Percentiles rank a stretch among this genome's conserved stretches.
phyloP scores from a whole-genome alignment of 2,329 filamentous ascomycete genomes.

The Corynespora cassiicola region DNA sequence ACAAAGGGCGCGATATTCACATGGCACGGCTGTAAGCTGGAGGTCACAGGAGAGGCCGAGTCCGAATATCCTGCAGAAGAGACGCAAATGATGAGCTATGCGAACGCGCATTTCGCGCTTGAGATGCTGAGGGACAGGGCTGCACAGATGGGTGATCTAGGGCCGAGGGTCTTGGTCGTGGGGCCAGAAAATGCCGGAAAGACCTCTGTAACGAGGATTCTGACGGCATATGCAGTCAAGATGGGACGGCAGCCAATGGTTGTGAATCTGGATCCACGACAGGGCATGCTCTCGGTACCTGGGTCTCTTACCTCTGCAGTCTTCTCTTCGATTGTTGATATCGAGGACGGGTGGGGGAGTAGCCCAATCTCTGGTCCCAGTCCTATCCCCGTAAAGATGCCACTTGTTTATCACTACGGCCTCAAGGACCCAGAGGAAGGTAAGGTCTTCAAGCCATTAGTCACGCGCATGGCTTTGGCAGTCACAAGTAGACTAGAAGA shows the following conservation, averaged over 20 bases:
- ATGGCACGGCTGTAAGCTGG: slow-evolving; percentile 87
- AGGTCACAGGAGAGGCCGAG: slow-evolving; percentile 74
- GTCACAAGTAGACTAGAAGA: slow-evolving; percentile 79
- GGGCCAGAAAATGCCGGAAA: slow-evolving; percentile 83
- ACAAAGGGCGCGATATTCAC: slow-evolving; percentile 89
- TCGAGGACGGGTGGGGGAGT: slow-evolving; percentile 87
- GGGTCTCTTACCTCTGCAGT: slow-evolving; percentile 87
- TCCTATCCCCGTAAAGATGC: slow-evolving; percentile 86
- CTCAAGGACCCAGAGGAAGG: slow-evolving; percentile 72
- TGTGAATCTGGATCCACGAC: slow-evolving; percentile 82
- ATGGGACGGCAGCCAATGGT: slow-evolving; percentile 77
- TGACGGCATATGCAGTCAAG: slow-evolving; percentile 81
- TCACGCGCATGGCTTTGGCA: slow-evolving; percentile 78
- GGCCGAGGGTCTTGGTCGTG: slow-evolving; percentile 83
- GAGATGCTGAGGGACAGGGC: slow-evolving; percentile 73
- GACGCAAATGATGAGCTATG: slow-evolving; percentile 79
- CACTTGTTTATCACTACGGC: slow-evolving; percentile 89
- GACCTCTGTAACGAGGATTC: slow-evolving; percentile 77
- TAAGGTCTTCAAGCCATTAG: slow-evolving; percentile 74
- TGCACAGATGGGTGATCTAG: slow-evolving; percentile 54
- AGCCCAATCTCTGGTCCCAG: slow-evolving; percentile 91
- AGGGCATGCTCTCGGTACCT: slow-evolving; percentile 63
- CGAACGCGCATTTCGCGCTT: slow-evolving; percentile 89
- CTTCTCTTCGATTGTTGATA: slow-evolving; percentile 85
- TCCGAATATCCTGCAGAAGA: slow-evolving; percentile 76